Evolutionary conservation across 1,284 basidiomycete genomes (phyloP), one percentile per base, ranked within the genome.

Genomic region (Schizophyllum amplum): DNA sequence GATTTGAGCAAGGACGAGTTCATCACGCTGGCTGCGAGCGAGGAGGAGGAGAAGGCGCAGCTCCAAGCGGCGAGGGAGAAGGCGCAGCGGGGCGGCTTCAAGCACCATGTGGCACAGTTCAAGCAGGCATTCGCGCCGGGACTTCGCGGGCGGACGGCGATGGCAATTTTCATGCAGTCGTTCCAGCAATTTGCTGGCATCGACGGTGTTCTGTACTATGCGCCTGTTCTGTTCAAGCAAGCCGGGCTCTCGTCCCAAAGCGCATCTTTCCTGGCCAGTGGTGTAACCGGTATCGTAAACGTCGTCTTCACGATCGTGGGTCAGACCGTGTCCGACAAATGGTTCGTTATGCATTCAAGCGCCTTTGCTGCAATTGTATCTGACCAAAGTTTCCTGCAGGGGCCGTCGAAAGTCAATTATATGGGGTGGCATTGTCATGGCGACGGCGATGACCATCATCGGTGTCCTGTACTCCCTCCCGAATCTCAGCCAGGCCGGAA

Each of bases 221-320:
- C 78, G 0, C 80, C 80, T 0, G 69, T 76, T 2, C 66, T 81
- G 17, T 82, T 82, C 62, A 65, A 72, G 4, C 79, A 80, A 64
- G 78, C 77, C 1, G 76, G 78, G 26, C 69, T 82, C 20, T 72
- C 73, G 4, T 72, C 72, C 0, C 68, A 68, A 46, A 72, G 72
- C 42, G 72, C 78, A 5, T 74, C 77, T 0, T 80, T 82, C 66
- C 68, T 81, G 24, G 78, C 80, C 0, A 78, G 77, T 5, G 80
- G 79, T 6, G 71, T 81, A 7, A 78, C 78, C 2, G 80, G 79
- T 46, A 68, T 82, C 49, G 64, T 79, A 42, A 77, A 75, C 58
- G 60, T 81, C n/a, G 69, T 67, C 13, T 69, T 71, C 54, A 79
- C 77, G 7, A 69, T 76, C 53, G 64, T 69, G 4, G 68, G 72